Conservation (phyloP, 2,329 filamentous ascomycete genomes). For the Salinomyces thailandicus region DNA sequence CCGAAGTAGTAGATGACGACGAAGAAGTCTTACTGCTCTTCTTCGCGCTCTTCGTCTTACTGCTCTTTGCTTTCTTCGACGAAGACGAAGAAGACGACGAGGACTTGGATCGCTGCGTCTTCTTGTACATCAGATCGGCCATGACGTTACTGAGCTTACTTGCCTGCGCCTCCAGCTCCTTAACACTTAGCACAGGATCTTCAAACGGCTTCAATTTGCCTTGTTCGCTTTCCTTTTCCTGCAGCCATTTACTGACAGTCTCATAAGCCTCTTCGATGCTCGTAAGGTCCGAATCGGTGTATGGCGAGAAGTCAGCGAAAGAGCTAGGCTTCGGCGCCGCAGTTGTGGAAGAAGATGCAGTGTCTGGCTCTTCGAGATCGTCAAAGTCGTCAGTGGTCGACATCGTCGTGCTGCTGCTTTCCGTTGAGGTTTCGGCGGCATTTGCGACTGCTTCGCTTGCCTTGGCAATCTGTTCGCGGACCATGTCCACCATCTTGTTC, state of each 20-base stretch:
- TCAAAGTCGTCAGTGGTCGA: conserved; percentile 46
- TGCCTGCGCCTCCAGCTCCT: conserved; percentile 59
- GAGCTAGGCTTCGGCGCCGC: conserved; percentile 28
- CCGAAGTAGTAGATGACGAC: background rate
- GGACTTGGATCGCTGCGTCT: conserved; percentile 38
- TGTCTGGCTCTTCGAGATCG: conserved; percentile 65
- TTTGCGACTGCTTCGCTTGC: conserved; percentile 18
- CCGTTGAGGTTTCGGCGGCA: conserved; percentile 36
- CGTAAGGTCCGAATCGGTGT: conserved; percentile 61
- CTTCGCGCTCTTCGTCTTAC: conserved; percentile 22
- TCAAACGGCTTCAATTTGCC: conserved; percentile 57
- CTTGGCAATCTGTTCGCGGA: conserved; percentile 63
- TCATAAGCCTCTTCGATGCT: conserved; percentile 53
- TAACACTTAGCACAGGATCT: conserved; percentile 62
- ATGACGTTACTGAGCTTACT: conserved; percentile 61
- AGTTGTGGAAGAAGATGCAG: conserved; percentile 23
- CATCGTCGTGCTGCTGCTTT: conserved; percentile 12
- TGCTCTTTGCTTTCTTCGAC: conserved; percentile 3
- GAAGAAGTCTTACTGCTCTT: conserved; percentile 3
- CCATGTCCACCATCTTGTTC: conserved; percentile 56
- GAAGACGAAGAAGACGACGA: conserved; percentile 12
- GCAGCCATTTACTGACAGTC: conserved; percentile 61
- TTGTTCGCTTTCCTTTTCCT: conserved; percentile 59
- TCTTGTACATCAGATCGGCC: conserved; percentile 61
- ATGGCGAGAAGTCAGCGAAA: conserved; percentile 52